Percentiles rank a stretch among this genome's conserved stretches.
phyloP scores from a whole-genome alignment of 371 early-diverging fungal genomes.

The Amoeboaphelidium occidentale region DNA sequence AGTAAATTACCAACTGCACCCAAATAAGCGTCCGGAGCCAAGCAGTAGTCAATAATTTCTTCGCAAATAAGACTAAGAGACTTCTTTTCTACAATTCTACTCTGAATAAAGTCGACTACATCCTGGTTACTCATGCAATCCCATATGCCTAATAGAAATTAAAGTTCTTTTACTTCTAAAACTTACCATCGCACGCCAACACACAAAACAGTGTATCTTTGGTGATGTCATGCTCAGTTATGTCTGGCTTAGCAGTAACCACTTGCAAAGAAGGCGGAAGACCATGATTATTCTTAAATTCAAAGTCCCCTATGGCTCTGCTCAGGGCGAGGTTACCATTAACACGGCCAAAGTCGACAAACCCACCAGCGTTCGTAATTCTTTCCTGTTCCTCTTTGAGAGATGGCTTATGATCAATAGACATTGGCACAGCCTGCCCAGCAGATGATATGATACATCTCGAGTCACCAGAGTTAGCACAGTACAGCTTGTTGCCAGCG shows the following conservation, averaged over 20 bases:
- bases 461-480: conserved; percentile 75
- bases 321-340: conserved; percentile 90
- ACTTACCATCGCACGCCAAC: conserved; percentile 78
- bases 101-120: conserved; percentile 51
- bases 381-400: conserved; percentile 39
- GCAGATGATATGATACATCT: conserved; percentile 42
- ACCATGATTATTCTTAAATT: conserved; percentile 52
- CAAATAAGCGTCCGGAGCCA: conserved; percentile 46
- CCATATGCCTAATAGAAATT: conserved; percentile 86
- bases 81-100: conserved; percentile 23
- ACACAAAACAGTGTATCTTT: conserved; percentile 71
- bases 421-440: conserved; percentile 47
- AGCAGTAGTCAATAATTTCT: conserved; percentile 62
- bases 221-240: conserved; percentile 27
- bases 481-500: conserved; percentile 29
- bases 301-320: conserved; percentile 88
- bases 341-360: conserved; percentile 81
- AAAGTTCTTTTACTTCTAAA: no score
- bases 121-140: conserved; percentile 79
- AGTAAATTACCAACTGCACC: conserved; percentile 67
- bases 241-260: conserved; percentile 74
- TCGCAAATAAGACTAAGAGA: conserved; percentile 49
- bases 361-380: conserved; percentile 68
- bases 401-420: conserved; percentile 79
- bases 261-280: conserved; percentile 60